Conservation (phyloP, 495 filamentous ascomycete species). For the Podospora pseudoanserina region DNA sequence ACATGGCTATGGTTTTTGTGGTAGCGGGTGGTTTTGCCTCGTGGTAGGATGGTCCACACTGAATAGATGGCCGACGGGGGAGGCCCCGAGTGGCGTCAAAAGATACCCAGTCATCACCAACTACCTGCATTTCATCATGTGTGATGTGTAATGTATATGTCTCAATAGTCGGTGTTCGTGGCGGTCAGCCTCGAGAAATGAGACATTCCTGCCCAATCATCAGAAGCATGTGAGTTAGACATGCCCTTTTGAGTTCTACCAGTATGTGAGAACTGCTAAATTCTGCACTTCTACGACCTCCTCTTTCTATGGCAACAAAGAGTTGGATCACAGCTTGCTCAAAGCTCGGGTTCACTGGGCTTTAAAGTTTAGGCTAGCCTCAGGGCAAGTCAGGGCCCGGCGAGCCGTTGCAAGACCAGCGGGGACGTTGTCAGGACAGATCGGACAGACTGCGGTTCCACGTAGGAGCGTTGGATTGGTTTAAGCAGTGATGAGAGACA, state of each 20-base stretch:
- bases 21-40: background rate
- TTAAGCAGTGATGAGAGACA: background rate
- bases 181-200: background rate
- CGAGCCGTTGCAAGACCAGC: background rate
- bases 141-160: background rate
- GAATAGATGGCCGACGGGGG: background rate
- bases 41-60: slow-evolving; percentile 1
- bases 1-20: background rate
- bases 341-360: too few relatives aligned
- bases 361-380: too few relatives aligned
- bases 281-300: too few relatives aligned
- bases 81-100: background rate
- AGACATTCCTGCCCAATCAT: background rate
- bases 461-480: slow-evolving; percentile 11
- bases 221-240: too few relatives aligned
- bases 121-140: background rate
- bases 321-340: too few relatives aligned
- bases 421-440: background rate
- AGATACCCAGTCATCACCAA: background rate
- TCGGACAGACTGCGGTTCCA: background rate
- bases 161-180: background rate
- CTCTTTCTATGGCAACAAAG: too few relatives aligned
- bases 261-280: too few relatives aligned
- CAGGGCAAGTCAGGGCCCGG: background rate
- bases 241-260: too few relatives aligned